phyloP scores from a whole-genome alignment of 768 basidiomycete species.

The Xanthoconium stramineum region DNA sequence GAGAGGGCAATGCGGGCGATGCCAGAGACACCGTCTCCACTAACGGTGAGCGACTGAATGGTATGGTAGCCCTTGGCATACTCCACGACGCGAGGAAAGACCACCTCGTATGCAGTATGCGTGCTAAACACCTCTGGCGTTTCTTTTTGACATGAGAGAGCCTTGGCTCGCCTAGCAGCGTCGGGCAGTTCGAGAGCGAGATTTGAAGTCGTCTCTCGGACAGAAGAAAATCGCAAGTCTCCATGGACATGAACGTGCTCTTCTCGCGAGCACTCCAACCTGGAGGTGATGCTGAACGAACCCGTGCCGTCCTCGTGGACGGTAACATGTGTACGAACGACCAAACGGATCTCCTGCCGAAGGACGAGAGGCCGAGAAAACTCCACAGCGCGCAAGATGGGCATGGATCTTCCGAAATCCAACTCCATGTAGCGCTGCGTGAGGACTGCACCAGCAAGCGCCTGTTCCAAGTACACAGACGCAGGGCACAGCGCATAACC shows the following conservation, averaged over 20 bases:
- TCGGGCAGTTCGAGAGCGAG: constrained; percentile 37
- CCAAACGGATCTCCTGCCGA: constrained; percentile 27
- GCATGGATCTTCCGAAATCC: constrained; percentile 32
- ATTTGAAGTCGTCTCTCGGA: constrained; percentile 31
- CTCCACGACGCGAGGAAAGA: constrained; percentile 67
- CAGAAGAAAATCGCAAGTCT: constrained; percentile 37
- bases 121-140: constrained; percentile 49
- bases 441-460: constrained; percentile 43
- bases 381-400: constrained; percentile 41
- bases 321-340: constrained; percentile 39
- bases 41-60: constrained; percentile 52
- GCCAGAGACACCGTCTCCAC: constrained; percentile 46
- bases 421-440: constrained; percentile 31
- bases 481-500: constrained; percentile 60
- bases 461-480: constrained; percentile 61
- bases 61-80: constrained; percentile 59
- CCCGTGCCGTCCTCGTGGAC: constrained; percentile 36
- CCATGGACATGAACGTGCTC: constrained; percentile 46
- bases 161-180: constrained; percentile 33
- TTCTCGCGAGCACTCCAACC: constrained; percentile 27
- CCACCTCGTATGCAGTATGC: constrained; percentile 58
- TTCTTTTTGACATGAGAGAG: constrained; percentile 25
- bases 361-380: constrained; percentile 58
- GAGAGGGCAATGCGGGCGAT: constrained; percentile 49
- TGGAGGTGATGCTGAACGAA: constrained; percentile 48